Evolutionary conservation across 1,284 basidiomycete species (phyloP).

Genomic region (Rhodofomes roseus): DNA sequence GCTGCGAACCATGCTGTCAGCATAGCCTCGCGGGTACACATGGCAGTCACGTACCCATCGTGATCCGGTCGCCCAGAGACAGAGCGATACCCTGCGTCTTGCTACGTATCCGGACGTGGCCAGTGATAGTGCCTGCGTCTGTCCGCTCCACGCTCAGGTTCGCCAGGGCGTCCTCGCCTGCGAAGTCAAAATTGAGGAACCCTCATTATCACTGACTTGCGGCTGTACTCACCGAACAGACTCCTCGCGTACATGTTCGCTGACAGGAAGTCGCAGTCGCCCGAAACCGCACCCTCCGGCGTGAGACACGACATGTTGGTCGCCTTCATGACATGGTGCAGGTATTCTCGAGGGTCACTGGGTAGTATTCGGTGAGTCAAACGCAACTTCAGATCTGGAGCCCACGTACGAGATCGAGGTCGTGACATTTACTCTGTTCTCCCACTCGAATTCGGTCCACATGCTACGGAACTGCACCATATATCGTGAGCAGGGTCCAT

Average conservation of each 20-base stretch:
- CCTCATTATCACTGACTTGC: not conserved
- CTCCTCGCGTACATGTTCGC: constrained; percentile 93
- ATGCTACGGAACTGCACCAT: constrained; percentile 82
- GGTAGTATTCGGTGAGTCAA: not conserved
- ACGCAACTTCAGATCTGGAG: not conserved
- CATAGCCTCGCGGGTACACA: not conserved
- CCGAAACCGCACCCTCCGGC: constrained; percentile 86
- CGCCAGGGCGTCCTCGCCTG: constrained; percentile 94
- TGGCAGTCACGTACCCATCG: constrained; percentile 58
- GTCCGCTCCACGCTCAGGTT: constrained; percentile 94
- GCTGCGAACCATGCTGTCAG: constrained; percentile 31
- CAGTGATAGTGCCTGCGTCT: constrained; percentile 77
- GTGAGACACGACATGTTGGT: constrained; percentile 98
- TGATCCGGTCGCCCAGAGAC: constrained; percentile 89
- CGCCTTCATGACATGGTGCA: constrained; percentile 87
- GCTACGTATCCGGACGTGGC: constrained; percentile 90
- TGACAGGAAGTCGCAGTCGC: constrained; percentile 91
- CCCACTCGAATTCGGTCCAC: constrained; percentile 99
- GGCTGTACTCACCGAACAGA: constrained; percentile 66
- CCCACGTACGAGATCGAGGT: constrained; percentile 75
- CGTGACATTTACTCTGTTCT: constrained; percentile 94
- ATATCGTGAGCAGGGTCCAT: not conserved
- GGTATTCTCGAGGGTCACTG: constrained; percentile 78
- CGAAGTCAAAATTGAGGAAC: not conserved
- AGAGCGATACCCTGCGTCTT: constrained; percentile 96